Conservation (phyloP, 352 stramenopile species). For the Globisporangium alternatum region DNA sequence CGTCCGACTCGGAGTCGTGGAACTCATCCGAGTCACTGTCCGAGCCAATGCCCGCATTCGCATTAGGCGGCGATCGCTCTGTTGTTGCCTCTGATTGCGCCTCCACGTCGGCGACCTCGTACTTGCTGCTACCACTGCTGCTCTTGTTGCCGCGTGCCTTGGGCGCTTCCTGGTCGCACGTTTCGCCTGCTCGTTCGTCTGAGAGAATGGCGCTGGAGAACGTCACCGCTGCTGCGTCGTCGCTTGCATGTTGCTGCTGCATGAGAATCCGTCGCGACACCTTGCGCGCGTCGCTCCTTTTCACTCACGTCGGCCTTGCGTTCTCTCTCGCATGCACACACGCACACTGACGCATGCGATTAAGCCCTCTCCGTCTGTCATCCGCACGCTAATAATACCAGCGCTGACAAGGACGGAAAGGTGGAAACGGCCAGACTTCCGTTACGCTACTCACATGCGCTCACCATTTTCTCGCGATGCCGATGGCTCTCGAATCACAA, state of each 20-base stretch:
- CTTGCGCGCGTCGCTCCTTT: neutral
- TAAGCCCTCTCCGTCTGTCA: neutral
- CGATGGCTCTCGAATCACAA: no score
- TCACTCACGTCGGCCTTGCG: neutral
- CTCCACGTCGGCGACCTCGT: neutral
- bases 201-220: neutral
- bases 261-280: constrained; percentile 1
- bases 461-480: no score
- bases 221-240: constrained; percentile 1
- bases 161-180: neutral
- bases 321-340: neutral
- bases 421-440: neutral
- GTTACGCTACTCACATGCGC: neutral
- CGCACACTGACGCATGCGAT: neutral
- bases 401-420: neutral
- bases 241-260: constrained; percentile 7
- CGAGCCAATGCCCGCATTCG: neutral
- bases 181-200: neutral
- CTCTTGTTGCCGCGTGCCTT: neutral
- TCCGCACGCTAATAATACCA: neutral
- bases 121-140: constrained; percentile 4
- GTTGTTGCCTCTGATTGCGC: neutral
- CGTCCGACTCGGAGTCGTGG: constrained; percentile 21
- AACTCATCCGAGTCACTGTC: constrained; percentile 21
- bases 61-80: neutral